Evolutionary conservation across 345 rosid species (phyloP), one percentile per base, ranked within the genome.

Genomic region (Carallia brachiata): DNA sequence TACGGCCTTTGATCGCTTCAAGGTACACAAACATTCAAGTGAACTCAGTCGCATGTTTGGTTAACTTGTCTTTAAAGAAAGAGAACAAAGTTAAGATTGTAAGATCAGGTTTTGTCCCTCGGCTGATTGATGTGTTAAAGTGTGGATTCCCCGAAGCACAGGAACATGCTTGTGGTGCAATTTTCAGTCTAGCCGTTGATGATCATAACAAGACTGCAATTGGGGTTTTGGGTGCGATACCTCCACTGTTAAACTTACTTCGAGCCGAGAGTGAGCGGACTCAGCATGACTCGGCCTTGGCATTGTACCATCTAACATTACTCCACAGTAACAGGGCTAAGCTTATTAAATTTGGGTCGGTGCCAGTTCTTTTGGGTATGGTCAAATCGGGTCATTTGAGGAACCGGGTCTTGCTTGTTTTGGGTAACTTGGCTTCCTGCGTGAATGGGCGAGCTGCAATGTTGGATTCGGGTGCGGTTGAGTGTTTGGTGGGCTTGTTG

Each of bases 211-310:
- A 89, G 80, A 85, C 88, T 6, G 99, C 93, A 31, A 87, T 95
- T 15, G 99, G 97, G 1, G 97, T 87, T 0, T 69, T 95, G 55
- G 99, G 99, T 16, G 99, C 88, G 6, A 63, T 95, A 70, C 88
- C 84, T 40, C 97, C 99, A 16, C 81, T 95, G 8, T 65, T 95
- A 32, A 87, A 85, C 62, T 73, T 84, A 75, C 75, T 95, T 7
- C 78, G 88, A 68, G 83, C 86, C 0, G 86, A 81, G 12, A 85
- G 75, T 69, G 88, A 86, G 74, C 78, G 86, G 75, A 77, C 92
- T 76, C 92, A 87, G 61, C 77, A 80, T 17, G 97, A 95, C 89
- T 86, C 97, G 52, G 90, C 91, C 6, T 62, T 83, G 37, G 97
- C 99, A n/a, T 58, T 95, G 52, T 95, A 95, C 75, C 96, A 95